These are phyloP conservation scores for Stagonosporopsis cucurbitacearum DNA, from an alignment of 2,329 filamentous ascomycete species.

Conservation along the genomic window DNA sequence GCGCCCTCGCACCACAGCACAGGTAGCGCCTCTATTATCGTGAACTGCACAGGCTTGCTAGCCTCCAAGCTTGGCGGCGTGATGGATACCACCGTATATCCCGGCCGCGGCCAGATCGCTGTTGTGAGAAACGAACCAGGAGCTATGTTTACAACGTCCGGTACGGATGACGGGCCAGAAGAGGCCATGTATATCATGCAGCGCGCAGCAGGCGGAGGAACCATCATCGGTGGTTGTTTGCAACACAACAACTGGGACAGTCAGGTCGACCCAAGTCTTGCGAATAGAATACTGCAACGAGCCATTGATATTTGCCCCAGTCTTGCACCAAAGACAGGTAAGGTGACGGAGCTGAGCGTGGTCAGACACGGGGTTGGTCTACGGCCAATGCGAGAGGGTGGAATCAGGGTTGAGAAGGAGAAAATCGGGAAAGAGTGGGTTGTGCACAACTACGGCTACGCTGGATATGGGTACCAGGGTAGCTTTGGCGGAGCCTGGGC, in stretches of 20 bases:
- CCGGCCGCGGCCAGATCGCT: slow-evolving; percentile 82
- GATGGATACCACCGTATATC: slow-evolving; percentile 73
- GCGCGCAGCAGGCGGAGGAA: slow-evolving; percentile 76
- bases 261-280: slow-evolving; percentile 78
- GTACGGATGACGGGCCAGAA: slow-evolving; percentile 73
- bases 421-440: slow-evolving; percentile 66
- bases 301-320: slow-evolving; percentile 68
- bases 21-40: slow-evolving; percentile 67
- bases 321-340: slow-evolving; percentile 64
- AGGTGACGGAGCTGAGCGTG: slow-evolving; percentile 74
- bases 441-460: slow-evolving; percentile 84
- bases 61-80: slow-evolving; percentile 82
- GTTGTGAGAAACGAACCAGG: slow-evolving; percentile 79
- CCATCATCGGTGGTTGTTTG: slow-evolving; percentile 84
- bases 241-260: slow-evolving; percentile 81
- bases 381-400: slow-evolving; percentile 74
- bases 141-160: slow-evolving; percentile 72
- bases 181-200: slow-evolving; percentile 85
- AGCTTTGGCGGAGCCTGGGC: slow-evolving; percentile 53
- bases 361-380: slow-evolving; percentile 84
- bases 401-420: slow-evolving; percentile 78
- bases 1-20: slow-evolving; percentile 68
- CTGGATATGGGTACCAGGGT: slow-evolving; percentile 74
- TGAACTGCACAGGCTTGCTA: slow-evolving; percentile 86
- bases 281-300: slow-evolving; percentile 84